A percentile compares a stretch with the other conserved stretches of the same genome.
phyloP scores from a whole-genome alignment of 768 basidiomycete species.

The Kwoniella europaea region DNA sequence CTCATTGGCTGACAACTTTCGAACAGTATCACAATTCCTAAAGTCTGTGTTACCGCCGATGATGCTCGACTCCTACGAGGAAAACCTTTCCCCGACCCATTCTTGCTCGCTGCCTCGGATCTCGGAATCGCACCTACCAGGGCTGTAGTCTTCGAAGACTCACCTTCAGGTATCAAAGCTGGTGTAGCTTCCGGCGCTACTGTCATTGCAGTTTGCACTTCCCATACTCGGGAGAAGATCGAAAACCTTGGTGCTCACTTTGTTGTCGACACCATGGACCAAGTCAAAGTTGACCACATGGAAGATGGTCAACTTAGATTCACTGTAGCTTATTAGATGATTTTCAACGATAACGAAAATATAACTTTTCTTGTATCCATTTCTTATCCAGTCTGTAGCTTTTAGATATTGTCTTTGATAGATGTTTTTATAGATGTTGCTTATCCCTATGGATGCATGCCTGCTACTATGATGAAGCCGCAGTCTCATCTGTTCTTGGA shows the following conservation, averaged over 20 bases:
- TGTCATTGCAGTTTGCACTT: slow-evolving; percentile 59
- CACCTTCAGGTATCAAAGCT: slow-evolving; percentile 58
- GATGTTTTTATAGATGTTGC: slow-evolving; percentile 15
- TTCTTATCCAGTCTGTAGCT: not conserved
- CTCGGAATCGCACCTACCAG: slow-evolving; percentile 60
- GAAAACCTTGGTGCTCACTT: slow-evolving; percentile 42
- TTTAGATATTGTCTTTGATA: slow-evolving; percentile 4
- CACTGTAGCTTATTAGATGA: slow-evolving; percentile 28
- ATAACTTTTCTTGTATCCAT: not conserved
- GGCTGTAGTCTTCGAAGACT: slow-evolving; percentile 61
- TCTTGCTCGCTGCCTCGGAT: slow-evolving; percentile 59
- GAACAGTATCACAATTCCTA: slow-evolving; percentile 67
- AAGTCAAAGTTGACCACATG: slow-evolving; percentile 31
- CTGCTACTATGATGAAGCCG: too few relatives aligned
- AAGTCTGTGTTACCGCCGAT: slow-evolving; percentile 75
- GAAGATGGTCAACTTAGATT: slow-evolving; percentile 34
- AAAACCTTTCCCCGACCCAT: slow-evolving; percentile 58
- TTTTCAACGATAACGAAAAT: not conserved
- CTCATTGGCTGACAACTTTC: too few relatives aligned
- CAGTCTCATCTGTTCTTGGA: not conserved
- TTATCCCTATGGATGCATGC: slow-evolving; percentile 7
- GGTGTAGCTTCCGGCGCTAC: slow-evolving; percentile 55
- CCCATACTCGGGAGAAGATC: slow-evolving; percentile 49
- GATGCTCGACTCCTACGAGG: slow-evolving; percentile 67
- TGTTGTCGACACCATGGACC: slow-evolving; percentile 45